Conservation (phyloP, 2,329 filamentous ascomycete species). For the Arachnopeziza araneosa region DNA sequence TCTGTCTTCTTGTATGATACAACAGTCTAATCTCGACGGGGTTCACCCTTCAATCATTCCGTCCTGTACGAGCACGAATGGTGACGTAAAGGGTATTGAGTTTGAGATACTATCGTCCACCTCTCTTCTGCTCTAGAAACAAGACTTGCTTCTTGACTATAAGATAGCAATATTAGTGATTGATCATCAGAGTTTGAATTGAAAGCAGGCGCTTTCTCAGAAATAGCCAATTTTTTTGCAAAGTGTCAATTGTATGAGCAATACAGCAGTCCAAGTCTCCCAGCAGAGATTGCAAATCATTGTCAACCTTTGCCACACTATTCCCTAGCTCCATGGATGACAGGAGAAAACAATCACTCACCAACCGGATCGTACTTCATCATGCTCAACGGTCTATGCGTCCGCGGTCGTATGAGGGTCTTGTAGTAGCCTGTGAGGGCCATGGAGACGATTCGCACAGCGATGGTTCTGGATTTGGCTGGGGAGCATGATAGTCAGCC, state of each 20-base stretch:
- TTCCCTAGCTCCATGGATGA: not conserved
- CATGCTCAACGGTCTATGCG: slow-evolving; percentile 84
- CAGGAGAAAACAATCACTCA: slow-evolving; percentile 33
- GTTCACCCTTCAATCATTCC: not conserved
- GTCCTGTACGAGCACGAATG: not conserved
- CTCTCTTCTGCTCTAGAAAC: slow-evolving; percentile 89
- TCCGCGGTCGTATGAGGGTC: slow-evolving; percentile 77
- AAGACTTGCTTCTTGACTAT: slow-evolving; percentile 90
- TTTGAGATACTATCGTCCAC: slow-evolving; percentile 45
- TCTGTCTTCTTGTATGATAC: not conserved
- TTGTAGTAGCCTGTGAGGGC: slow-evolving; percentile 98
- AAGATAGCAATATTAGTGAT: slow-evolving; percentile 1
- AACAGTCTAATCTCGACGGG: not conserved
- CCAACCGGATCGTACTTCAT: slow-evolving; percentile 97
- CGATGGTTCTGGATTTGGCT: slow-evolving; percentile 80
- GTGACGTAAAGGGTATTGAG: not conserved
- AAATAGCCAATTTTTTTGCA: not conserved
- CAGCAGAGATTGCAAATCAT: not conserved
- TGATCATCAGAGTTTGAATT: not conserved
- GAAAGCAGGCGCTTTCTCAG: not conserved
- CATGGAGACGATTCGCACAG: slow-evolving; percentile 95
- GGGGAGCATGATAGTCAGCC: not conserved
- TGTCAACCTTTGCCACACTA: not conserved
- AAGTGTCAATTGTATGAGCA: not conserved
- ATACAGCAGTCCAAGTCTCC: not conserved